Evolutionary conservation across 768 basidiomycete species (phyloP).

Genomic region (Mycena latifolia): DNA sequence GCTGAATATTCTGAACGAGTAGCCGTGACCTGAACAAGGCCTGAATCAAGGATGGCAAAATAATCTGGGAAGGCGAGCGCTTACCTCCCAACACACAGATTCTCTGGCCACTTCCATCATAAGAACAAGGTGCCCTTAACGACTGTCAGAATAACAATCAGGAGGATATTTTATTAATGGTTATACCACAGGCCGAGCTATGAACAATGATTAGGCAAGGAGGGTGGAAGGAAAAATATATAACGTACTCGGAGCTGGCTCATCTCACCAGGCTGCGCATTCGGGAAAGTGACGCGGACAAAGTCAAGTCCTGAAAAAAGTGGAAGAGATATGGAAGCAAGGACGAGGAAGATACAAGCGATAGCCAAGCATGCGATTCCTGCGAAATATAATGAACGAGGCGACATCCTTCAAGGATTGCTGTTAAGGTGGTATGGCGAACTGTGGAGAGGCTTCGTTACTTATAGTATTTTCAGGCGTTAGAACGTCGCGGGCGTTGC

Average conservation of each 20-base stretch:
- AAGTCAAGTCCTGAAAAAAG: constrained; percentile 76
- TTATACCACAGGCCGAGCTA: constrained; percentile 81
- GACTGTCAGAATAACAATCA: not conserved
- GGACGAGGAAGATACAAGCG: constrained; percentile 66
- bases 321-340: constrained; percentile 80
- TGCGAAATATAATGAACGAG: constrained; percentile 69
- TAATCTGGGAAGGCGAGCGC: constrained; percentile 25
- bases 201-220: constrained; percentile 2
- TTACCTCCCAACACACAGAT: constrained; percentile 63
- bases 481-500: not conserved
- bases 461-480: not conserved
- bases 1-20: constrained; percentile 55
- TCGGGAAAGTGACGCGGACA: constrained; percentile 64
- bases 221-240: constrained; percentile 33
- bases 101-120: constrained; percentile 54
- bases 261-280: constrained; percentile 44
- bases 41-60: not conserved
- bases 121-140: constrained; percentile 72
- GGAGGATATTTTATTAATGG: not conserved
- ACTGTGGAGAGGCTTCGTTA: not conserved
- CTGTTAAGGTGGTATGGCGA: constrained; percentile 5
- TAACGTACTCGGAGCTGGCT: constrained; percentile 62
- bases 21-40: constrained; percentile 63
- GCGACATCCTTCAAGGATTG: constrained; percentile 32
- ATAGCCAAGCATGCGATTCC: constrained; percentile 68